A percentile compares a stretch with the other conserved stretches of the same genome.
Evolutionary conservation across 1,284 basidiomycete species (phyloP).

Genomic region (Entoloma clypeatum): DNA sequence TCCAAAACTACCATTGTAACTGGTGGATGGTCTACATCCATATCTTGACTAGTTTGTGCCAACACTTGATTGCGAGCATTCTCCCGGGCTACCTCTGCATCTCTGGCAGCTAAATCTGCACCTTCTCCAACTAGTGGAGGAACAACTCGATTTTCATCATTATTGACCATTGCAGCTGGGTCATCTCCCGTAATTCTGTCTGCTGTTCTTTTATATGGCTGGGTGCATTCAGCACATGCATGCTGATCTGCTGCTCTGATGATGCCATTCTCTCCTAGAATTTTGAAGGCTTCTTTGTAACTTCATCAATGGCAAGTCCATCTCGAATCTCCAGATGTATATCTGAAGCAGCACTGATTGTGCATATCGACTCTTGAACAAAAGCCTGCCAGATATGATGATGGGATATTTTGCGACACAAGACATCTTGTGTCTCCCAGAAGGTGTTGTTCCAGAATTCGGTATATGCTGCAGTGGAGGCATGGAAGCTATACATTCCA

Average conservation of each 20-base stretch:
- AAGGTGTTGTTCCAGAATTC: conserved; percentile 21
- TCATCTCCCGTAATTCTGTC: conserved; percentile 14
- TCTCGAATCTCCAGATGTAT: conserved; percentile 14
- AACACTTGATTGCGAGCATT: too few species aligned
- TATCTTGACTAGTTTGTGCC: conserved; percentile 1
- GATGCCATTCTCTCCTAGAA: conserved; percentile 21
- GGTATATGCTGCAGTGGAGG: conserved; percentile 14
- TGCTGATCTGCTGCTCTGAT: conserved; percentile 19
- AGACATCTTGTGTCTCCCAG: conserved; percentile 7
- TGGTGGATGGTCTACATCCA: conserved; percentile 2
- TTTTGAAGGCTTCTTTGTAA: conserved; percentile 20
- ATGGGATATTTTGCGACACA: conserved; percentile 3
- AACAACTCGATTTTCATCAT: conserved; percentile 11
- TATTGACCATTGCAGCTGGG: conserved; percentile 12
- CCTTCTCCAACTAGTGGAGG: conserved; percentile 2
- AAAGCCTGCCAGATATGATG: conserved; percentile 27
- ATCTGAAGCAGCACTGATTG: conserved; percentile 12
- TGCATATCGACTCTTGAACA: conserved; percentile 23
- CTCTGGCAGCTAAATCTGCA: conserved; percentile 8
- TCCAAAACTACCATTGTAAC: conserved; percentile 24
- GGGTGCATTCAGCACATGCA: conserved; percentile 24
- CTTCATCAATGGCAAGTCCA: conserved; percentile 18
- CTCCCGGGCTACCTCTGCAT: conserved; percentile 5
- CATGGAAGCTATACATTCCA: conserved; percentile 20
- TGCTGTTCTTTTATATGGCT: conserved; percentile 18